phyloP scores from a whole-genome alignment of 768 basidiomycete genomes.

The Pleurotus tuoliensis region DNA sequence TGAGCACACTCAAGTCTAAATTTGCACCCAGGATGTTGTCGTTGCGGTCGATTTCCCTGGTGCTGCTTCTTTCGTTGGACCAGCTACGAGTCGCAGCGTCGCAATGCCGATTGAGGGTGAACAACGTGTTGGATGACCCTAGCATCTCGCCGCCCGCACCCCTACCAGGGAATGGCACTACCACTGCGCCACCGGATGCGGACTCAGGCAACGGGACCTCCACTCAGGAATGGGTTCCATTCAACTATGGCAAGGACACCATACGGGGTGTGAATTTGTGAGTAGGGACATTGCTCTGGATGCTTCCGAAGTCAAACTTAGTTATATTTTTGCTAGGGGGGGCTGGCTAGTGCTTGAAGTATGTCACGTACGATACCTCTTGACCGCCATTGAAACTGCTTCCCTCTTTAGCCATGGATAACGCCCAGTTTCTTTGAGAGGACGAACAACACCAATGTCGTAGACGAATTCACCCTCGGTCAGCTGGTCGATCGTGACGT shows the following conservation, averaged over 20 bases:
- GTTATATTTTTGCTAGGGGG: conserved; percentile 30
- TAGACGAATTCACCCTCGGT: conserved; percentile 65
- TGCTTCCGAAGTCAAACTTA: no score
- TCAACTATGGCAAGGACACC: conserved; percentile 39
- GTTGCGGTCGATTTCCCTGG: neutral
- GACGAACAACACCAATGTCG: conserved; percentile 49
- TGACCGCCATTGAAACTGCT: neutral
- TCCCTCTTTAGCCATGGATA: conserved; percentile 62
- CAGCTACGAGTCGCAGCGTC: conserved; percentile 15
- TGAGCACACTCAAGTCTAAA: neutral
- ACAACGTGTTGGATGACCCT: conserved; percentile 12
- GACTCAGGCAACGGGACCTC: conserved; percentile 8
- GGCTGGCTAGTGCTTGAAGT: conserved; percentile 66
- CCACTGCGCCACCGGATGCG: conserved; percentile 10
- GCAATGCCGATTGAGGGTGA: conserved; percentile 26
- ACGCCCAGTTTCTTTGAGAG: conserved; percentile 69
- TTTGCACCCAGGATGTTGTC: neutral
- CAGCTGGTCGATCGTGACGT: conserved; percentile 40
- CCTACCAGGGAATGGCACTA: conserved; percentile 8
- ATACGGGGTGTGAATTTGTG: conserved; percentile 63
- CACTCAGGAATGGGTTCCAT: conserved; percentile 25
- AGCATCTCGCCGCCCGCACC: conserved; percentile 7
- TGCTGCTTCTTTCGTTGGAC: neutral
- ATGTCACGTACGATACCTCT: conserved; percentile 3
- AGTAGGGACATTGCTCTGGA: conserved; percentile 18